Conservation (phyloP, 331 rosid genomes). For the Erythrophleum ivorense region DNA sequence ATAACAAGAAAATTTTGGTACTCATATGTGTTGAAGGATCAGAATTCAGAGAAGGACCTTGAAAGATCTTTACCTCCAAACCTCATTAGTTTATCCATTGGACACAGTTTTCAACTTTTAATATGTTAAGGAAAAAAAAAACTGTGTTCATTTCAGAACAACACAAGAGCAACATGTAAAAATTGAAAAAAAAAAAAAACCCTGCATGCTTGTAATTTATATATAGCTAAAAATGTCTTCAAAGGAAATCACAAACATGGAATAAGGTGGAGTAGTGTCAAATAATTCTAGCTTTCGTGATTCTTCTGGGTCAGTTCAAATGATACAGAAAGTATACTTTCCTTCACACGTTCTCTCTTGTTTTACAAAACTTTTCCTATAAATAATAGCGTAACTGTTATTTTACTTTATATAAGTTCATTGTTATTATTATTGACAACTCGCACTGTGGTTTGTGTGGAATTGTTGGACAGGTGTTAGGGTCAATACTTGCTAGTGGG, state of each 20-base stretch:
- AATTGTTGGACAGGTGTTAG: constrained; percentile 55
- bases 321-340: constrained; percentile 46
- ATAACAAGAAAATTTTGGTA: not conserved
- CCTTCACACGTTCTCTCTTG: not conserved
- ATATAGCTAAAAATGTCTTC: constrained; percentile 19
- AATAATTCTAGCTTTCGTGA: not conserved
- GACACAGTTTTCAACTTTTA: not conserved
- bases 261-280: constrained; percentile 8
- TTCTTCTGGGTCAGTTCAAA: constrained; percentile 35
- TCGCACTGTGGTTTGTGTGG: too few relatives aligned
- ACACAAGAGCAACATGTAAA: too few relatives aligned
- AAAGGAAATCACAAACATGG: constrained; percentile 33
- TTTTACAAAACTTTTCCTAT: too few relatives aligned
- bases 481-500: constrained; percentile 74
- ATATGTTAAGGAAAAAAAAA: too few relatives aligned
- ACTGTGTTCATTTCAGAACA: not conserved
- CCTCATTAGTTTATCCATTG: not conserved
- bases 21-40: not conserved
- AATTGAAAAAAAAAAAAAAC: too few relatives aligned
- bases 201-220: not conserved
- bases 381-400: too few relatives aligned
- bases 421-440: too few relatives aligned
- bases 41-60: too few relatives aligned
- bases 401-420: too few relatives aligned
- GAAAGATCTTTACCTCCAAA: not conserved